These are phyloP conservation scores for Bipolaris gigantea DNA, from an alignment of 2,329 filamentous ascomycete genomes.

Conservation along the genomic window DNA sequence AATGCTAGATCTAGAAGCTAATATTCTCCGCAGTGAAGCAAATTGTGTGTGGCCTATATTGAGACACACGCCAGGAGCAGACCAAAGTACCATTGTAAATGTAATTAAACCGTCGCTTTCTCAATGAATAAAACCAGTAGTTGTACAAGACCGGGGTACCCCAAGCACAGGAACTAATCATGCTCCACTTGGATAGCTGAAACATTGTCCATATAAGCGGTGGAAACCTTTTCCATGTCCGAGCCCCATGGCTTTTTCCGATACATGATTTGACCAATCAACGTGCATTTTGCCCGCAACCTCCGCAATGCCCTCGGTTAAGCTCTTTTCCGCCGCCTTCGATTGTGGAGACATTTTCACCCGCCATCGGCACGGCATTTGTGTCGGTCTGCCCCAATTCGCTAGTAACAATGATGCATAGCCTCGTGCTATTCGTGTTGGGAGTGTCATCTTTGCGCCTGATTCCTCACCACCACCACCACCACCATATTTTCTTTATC, in stretches of 20 bases:
- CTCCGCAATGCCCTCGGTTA: constrained; percentile 27
- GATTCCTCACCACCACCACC: constrained; percentile 21
- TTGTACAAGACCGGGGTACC: not conserved
- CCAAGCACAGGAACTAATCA: not conserved
- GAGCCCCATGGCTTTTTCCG: constrained; percentile 16
- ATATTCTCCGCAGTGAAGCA: constrained; percentile 31
- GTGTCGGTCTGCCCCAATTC: constrained; percentile 29
- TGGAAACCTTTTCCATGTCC: constrained; percentile 29
- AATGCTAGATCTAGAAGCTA: not conserved
- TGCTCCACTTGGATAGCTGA: constrained; percentile 4
- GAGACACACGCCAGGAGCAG: not conserved
- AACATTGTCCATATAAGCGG: not conserved
- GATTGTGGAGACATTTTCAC: constrained; percentile 31
- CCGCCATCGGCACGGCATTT: constrained; percentile 40
- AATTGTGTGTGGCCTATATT: constrained; percentile 40
- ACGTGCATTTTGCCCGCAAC: constrained; percentile 10
- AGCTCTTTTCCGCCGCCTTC: constrained; percentile 28
- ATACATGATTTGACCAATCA: constrained; percentile 14
- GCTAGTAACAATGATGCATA: constrained; percentile 30
- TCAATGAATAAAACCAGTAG: not conserved
- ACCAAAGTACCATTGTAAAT: not conserved
- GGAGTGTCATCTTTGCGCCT: constrained; percentile 32
- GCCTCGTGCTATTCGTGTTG: constrained; percentile 35
- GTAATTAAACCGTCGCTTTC: not conserved
- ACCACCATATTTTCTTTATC: constrained; percentile 7